These are phyloP conservation scores for Neurospora sp. DNA, from an alignment of 495 filamentous ascomycete genomes.

Conservation along the genomic window DNA sequence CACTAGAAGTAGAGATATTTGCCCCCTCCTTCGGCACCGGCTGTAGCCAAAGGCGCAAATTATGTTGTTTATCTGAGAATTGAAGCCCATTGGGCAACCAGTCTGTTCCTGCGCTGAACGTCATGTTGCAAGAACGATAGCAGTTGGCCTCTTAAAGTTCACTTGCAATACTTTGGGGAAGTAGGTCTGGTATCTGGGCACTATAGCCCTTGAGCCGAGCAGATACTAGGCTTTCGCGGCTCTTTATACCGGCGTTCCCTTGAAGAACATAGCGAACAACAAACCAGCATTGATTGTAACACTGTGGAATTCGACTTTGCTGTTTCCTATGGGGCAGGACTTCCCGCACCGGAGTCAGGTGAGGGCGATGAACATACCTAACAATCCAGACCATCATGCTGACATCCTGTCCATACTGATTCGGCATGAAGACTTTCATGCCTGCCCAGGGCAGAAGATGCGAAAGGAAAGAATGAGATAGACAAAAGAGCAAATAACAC, in stretches of 20 bases:
- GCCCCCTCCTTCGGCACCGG: neutral
- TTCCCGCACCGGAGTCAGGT: neutral
- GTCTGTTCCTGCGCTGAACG: neutral
- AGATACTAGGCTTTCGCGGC: neutral
- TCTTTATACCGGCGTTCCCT: neutral
- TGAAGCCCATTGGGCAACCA: neutral
- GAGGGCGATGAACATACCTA: neutral
- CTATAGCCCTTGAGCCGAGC: neutral
- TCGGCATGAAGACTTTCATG: neutral
- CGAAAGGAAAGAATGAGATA: accelerated
- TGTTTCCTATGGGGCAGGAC: neutral
- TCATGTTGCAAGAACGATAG: neutral
- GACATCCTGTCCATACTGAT: neutral
- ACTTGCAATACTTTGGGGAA: neutral
- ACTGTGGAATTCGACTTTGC: neutral
- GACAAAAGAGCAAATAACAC: neutral
- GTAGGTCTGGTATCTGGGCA: neutral
- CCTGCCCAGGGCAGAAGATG: neutral
- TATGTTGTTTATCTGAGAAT: neutral
- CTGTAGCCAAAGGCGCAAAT: neutral
- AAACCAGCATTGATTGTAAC: neutral
- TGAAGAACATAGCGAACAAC: neutral
- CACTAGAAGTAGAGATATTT: accelerated
- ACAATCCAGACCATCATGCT: neutral
- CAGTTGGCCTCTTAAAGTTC: neutral